Evolutionary conservation across 768 basidiomycete genomes (phyloP), one percentile per base, ranked within the genome.

Genomic region (Boletus subparvulus): DNA sequence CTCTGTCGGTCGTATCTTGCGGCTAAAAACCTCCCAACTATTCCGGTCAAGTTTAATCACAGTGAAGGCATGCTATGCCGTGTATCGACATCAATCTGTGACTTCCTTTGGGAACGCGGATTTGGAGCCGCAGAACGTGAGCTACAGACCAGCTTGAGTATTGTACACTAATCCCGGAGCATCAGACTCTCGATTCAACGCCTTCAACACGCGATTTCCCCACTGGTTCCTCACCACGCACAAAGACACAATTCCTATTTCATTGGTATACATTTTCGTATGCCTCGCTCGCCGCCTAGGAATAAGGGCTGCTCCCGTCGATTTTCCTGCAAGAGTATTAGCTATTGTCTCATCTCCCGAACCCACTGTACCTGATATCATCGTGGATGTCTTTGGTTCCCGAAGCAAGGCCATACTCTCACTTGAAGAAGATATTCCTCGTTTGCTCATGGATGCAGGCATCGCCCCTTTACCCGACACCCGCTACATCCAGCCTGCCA

Each of bases 201-300:
- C 74, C 35, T 71, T 83, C n/a, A 64, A 74, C 48, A 81, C 83
- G 57, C 79, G 80, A 46, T 86, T 85, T 58, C 85, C 86, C 17
- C 85, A 86, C 59, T 65, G 72, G 52, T 84, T 86, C 62, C 75
- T 88, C 21, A 74, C 73, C 2, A 75, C 76, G 1, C 70, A 79
- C 61, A 82, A 75, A 54, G 67, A 68, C 24, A 80, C 83, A 0
- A 77, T 87, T 43, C 85, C 86, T 0, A 79, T 88, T 47, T 83
- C 83, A 12, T 72, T 87, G 42, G 80, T 80, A 39, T 83, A 82
- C 68, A 64, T 85, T 24, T 88, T 85, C 56, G 77, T 82, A 13
- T 77, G 79, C 17, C 69, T 88, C 43, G 78, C 78, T 17, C 75
- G 77, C 16, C 76, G 82, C 35, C 65, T 87, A 1, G 82, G 79